Evolutionary conservation across 495 filamentous ascomycete species (phyloP), one percentile per base, ranked within the genome.

Genomic region (Aspergillus bridgeri): DNA sequence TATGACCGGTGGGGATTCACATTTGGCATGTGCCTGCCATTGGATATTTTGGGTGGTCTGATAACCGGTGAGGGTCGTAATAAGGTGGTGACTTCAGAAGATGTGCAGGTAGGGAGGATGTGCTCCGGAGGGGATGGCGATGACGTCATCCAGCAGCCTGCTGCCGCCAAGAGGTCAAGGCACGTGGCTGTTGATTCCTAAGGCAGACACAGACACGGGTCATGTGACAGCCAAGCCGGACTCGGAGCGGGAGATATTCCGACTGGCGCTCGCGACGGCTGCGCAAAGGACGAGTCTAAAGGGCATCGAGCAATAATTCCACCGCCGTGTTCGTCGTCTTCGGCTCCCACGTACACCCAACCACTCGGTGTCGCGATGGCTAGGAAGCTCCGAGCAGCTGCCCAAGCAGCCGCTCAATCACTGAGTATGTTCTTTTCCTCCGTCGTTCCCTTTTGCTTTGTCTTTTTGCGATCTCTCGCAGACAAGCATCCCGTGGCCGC

Each of bases 341-440:
- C 60, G 64, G 53, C 45, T 59, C 29, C 57, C 38, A 18, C 48
- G 57, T 21, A 46, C 53, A 44, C 59, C 48, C 52, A 25, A 53
- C 33, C 55, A 52, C 48, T 59, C 46, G 43, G 18, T 50, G 43
- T 51, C 60, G 57, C 15, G n/a, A 83, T 83, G 80, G 75, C 75
- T 45, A 68, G 80, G 61, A 76, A 74, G 59, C 70, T 75, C 42
- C 65, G 79, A 60, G 75, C 76, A 21, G 77, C 77, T 58, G 78
- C 77, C 42, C 77, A 80, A 59, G 75, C 78, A 51, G 78, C 77
- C 48, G 77, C 77, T 18, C 73, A 81, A 55, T 77, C 73, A 33
- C 67, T 79, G 62, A 71, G 79, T 81, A 62, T 56, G 69, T 68
- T 24, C 23, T 53, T 51, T 25, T 23, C 49, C 23, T 25, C 29